phyloP scores from a whole-genome alignment of 441 rosid genomes.

The Bocquillonia castaneifolia region DNA sequence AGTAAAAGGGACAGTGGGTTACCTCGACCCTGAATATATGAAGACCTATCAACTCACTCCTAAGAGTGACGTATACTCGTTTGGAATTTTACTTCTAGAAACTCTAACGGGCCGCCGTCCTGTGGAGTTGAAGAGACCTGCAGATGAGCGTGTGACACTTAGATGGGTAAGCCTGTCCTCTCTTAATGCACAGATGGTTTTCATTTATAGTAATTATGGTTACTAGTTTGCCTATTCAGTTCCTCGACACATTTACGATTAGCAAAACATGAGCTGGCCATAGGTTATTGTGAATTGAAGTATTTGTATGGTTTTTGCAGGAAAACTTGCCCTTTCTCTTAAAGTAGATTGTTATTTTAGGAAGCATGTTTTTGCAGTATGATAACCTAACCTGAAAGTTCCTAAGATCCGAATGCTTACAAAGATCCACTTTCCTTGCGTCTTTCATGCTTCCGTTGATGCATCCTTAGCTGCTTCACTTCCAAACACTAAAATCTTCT shows the following conservation, averaged over 20 bases:
- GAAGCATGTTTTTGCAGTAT: not conserved
- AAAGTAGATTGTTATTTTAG: not conserved
- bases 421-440: not conserved
- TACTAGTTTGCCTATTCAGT: not conserved
- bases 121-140: constrained; percentile 54
- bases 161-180: constrained; percentile 65
- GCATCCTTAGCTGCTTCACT: not conserved
- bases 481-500: not conserved
- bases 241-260: not conserved
- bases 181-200: not conserved
- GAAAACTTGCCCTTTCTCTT: not conserved
- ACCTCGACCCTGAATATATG: constrained; percentile 86
- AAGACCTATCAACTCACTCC: constrained; percentile 83
- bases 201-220: not conserved
- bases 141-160: constrained; percentile 64
- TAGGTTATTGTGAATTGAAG: not conserved
- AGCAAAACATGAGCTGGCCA: not conserved
- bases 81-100: constrained; percentile 82
- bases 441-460: not conserved
- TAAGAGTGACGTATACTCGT: constrained; percentile 90
- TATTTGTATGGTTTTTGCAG: not conserved
- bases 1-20: constrained; percentile 96
- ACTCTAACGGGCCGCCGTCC: constrained; percentile 92
- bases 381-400: not conserved
- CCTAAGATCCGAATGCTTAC: constrained; percentile 1